Conservation (phyloP, 768 basidiomycete species). For the Leccinum pellstonianum region DNA sequence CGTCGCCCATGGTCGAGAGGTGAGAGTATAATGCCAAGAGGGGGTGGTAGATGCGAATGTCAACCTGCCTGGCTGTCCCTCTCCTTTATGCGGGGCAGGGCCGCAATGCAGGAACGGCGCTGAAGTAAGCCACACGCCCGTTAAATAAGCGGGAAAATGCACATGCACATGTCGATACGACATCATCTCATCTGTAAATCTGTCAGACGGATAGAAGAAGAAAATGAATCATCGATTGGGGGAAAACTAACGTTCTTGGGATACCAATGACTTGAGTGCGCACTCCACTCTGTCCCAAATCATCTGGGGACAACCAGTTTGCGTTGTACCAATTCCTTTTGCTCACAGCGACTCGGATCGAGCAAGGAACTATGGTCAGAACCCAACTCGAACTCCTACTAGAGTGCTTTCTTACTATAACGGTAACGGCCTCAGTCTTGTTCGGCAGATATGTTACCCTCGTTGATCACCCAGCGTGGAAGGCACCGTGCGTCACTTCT, state of each 20-base stretch:
- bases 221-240: background rate
- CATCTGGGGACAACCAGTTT: background rate
- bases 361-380: background rate
- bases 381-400: background rate
- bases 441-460: background rate
- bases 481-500: background rate
- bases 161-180: background rate
- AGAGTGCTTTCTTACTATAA: background rate
- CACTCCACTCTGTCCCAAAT: background rate
- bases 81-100: constrained; percentile 4
- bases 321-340: background rate
- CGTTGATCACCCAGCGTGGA: background rate
- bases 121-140: constrained; percentile 18
- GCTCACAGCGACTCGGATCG: background rate
- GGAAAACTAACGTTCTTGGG: background rate
- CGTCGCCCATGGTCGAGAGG: constrained; percentile 21
- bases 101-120: background rate
- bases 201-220: background rate
- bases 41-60: background rate
- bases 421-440: background rate
- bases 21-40: background rate
- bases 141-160: background rate
- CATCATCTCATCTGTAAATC: background rate
- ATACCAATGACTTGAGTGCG: background rate
- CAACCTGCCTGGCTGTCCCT: background rate